Conservation (phyloP, 2,329 filamentous ascomycete genomes). For the Penicillium brevicompactum region DNA sequence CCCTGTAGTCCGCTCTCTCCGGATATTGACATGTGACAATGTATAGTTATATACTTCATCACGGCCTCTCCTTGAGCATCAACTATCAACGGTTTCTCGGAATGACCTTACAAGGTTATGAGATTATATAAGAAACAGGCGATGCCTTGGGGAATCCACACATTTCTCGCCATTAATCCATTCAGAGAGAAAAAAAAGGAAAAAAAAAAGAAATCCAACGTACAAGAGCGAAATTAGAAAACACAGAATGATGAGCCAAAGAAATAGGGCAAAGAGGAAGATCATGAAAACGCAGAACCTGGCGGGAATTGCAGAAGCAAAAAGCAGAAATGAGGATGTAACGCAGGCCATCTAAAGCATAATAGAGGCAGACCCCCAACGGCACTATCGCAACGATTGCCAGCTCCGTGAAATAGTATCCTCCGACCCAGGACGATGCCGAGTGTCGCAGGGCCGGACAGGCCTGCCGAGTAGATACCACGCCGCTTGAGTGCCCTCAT, state of each 20-base stretch:
- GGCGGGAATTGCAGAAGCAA: constrained; percentile 33
- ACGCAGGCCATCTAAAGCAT: constrained; percentile 38
- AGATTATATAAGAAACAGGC: too few relatives aligned
- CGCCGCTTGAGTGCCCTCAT: constrained; percentile 20
- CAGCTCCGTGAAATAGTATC: constrained; percentile 9
- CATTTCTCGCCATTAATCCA: constrained; percentile 41
- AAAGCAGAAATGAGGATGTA: constrained; percentile 26
- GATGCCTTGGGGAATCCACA: constrained; percentile 18
- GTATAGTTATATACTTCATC: too few relatives aligned
- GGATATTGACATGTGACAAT: too few relatives aligned
- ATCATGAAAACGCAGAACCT: constrained; percentile 25
- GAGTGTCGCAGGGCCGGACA: constrained; percentile 11
- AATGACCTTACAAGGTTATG: too few relatives aligned
- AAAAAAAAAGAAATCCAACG: constrained; percentile 35
- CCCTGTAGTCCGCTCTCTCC: too few relatives aligned
- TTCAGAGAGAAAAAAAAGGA: constrained; percentile 22
- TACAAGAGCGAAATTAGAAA: constrained; percentile 25
- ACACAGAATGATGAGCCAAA: constrained; percentile 12
- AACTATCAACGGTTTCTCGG: too few relatives aligned
- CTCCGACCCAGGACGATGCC: constrained; percentile 11
- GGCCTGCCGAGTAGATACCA: constrained; percentile 20
- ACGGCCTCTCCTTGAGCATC: too few relatives aligned
- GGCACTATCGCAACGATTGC: constrained; percentile 15
- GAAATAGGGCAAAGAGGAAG: constrained; percentile 11
- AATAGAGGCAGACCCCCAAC: constrained; percentile 23